Percentiles rank a stretch among this genome's conserved stretches.
Conservation (phyloP, 345 rosid species). For the Cochlearia excelsa region DNA sequence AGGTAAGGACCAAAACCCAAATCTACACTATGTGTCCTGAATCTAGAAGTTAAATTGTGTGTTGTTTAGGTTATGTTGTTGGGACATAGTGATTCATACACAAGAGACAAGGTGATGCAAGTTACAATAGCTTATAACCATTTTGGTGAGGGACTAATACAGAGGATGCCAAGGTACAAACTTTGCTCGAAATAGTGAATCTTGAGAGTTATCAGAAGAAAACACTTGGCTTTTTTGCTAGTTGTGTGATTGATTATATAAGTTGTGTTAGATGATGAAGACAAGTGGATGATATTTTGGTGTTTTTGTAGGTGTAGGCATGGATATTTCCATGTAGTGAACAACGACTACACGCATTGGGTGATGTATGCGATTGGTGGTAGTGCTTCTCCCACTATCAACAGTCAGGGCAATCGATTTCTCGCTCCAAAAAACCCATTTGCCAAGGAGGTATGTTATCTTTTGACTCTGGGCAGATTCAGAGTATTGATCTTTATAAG, state of each 20-base stretch:
- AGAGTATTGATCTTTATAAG: slow-evolving; percentile 1
- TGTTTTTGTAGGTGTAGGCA: slow-evolving; percentile 72
- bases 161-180: slow-evolving; percentile 92
- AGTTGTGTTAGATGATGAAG: no score
- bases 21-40: no score
- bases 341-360: slow-evolving; percentile 73
- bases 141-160: slow-evolving; percentile 34
- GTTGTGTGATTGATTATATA: no score
- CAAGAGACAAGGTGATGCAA: no score
- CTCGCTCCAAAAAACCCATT: slow-evolving; percentile 85
- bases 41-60: not conserved
- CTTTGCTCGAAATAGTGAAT: not conserved
- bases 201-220: no score
- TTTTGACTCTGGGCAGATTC: not conserved
- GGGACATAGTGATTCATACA: slow-evolving; percentile 65
- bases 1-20: slow-evolving; percentile 36
- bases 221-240: no score
- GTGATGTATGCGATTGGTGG: slow-evolving; percentile 99
- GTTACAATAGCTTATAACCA: no score
- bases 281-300: not conserved
- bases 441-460: slow-evolving; percentile 52
- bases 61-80: slow-evolving; percentile 69
- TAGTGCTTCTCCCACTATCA: slow-evolving; percentile 91
- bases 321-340: slow-evolving; percentile 63
- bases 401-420: slow-evolving; percentile 94